phyloP scores from a whole-genome alignment of 2,329 filamentous ascomycete genomes.

The Xylariaceae sp. region DNA sequence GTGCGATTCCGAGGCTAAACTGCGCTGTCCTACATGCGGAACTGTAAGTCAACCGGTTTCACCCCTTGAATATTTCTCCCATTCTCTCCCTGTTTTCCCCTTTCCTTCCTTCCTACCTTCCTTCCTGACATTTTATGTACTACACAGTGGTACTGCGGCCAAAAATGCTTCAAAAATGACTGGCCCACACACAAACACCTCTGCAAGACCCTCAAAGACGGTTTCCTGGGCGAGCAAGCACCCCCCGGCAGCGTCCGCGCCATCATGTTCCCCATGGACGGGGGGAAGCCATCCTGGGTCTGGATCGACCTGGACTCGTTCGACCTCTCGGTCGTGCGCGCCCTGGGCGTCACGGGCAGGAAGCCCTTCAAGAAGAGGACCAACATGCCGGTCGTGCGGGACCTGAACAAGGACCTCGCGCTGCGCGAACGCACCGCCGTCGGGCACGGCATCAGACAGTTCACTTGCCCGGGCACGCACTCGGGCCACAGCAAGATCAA shows the following conservation, averaged over 20 bases:
- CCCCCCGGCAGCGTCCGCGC: slow-evolving; percentile 5
- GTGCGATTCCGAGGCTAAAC: not conserved
- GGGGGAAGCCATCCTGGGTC: not conserved
- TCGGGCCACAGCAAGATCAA: slow-evolving; percentile 5
- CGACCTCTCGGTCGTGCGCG: not conserved
- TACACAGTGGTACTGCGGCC: slow-evolving; percentile 10
- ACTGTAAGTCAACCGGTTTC: slow-evolving; percentile 1
- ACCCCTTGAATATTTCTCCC: too few species aligned
- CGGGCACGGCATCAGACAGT: slow-evolving; percentile 10
- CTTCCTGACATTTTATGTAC: not conserved
- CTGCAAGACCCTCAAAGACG: slow-evolving; percentile 6
- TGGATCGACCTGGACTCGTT: slow-evolving; percentile 6
- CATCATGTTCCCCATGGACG: slow-evolving; percentile 10
- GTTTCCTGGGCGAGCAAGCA: not conserved
- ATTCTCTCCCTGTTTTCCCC: too few species aligned
- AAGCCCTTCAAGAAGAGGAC: not conserved
- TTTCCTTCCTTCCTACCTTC: too few species aligned
- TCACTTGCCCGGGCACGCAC: not conserved
- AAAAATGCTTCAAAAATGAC: slow-evolving; percentile 7
- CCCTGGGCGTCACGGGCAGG: not conserved
- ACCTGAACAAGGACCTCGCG: slow-evolving; percentile 7
- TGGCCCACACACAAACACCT: slow-evolving; percentile 10
- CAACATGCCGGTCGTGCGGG: not conserved
- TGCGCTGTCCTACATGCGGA: slow-evolving; percentile 1
- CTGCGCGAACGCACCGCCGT: slow-evolving; percentile 12